Evolutionary conservation across 768 basidiomycete species (phyloP).

Genomic region (Hericium alpestre): DNA sequence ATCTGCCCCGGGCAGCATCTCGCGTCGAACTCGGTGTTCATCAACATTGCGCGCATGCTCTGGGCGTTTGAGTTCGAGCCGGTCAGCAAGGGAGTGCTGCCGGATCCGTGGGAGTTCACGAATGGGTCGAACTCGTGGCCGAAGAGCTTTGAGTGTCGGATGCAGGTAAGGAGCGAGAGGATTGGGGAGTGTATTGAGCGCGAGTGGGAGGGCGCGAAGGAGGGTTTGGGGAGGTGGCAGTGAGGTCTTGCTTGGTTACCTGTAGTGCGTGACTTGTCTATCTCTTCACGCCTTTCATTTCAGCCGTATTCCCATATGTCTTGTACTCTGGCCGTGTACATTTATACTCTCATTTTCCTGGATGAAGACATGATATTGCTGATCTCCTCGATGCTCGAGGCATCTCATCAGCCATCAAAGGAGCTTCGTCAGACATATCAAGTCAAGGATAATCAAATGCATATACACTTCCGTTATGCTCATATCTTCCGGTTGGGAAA

Average conservation of each 20-base stretch:
- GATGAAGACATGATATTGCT: too few species aligned
- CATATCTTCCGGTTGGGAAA: too few species aligned
- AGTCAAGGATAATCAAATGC: too few species aligned
- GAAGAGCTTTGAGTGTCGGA: not conserved
- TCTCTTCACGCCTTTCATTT: not conserved
- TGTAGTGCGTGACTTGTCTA: not conserved
- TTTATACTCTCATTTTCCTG: not conserved
- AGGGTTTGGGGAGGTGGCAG: slow-evolving; percentile 1
- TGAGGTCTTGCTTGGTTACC: not conserved
- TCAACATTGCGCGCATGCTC: slow-evolving; percentile 11
- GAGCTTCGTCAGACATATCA: too few species aligned
- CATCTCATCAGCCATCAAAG: too few species aligned
- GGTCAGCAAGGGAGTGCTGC: not conserved
- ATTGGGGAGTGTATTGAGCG: slow-evolving; percentile 1
- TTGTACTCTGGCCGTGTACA: not conserved
- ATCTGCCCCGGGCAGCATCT: slow-evolving; percentile 14
- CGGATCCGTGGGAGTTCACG: not conserved
- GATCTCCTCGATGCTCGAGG: not conserved
- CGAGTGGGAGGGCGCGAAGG: not conserved
- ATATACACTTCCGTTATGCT: too few species aligned
- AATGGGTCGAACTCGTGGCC: slow-evolving; percentile 2
- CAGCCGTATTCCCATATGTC: not conserved
- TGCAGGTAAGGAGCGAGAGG: not conserved
- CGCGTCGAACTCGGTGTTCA: slow-evolving; percentile 13
- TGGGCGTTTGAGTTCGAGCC: slow-evolving; percentile 9